A percentile compares a stretch with the other conserved stretches of the same genome.
Conservation (phyloP, 306 rosid species). For the Nissolia schottii region DNA sequence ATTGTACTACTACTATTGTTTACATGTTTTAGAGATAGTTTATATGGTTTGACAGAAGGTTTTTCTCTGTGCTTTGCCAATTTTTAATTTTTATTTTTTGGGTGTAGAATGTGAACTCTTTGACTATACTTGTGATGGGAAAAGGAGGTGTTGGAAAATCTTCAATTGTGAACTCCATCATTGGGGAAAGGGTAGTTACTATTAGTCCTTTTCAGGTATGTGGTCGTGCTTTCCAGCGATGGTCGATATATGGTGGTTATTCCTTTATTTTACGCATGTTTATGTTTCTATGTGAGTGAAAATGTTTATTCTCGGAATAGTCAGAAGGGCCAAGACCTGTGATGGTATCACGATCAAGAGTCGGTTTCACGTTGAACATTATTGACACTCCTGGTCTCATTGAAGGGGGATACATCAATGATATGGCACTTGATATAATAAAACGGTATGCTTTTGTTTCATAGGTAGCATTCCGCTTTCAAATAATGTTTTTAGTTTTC, state of each 20-base stretch:
- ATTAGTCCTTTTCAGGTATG: slow-evolving; percentile 91
- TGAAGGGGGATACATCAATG: slow-evolving; percentile 94
- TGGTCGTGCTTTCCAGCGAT: not conserved
- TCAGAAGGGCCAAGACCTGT: slow-evolving; percentile 85
- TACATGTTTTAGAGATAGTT: not conserved
- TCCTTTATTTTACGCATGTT: not conserved
- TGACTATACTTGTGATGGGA: slow-evolving; percentile 97
- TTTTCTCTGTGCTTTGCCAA: not conserved
- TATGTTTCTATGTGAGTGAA: too few relatives aligned
- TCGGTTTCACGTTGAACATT: slow-evolving; percentile 85
- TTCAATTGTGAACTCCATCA: slow-evolving; percentile 84
- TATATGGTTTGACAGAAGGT: too few relatives aligned
- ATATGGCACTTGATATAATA: slow-evolving; percentile 68
- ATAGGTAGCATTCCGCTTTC: not conserved
- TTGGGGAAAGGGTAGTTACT: slow-evolving; percentile 84
- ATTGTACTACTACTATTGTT: not conserved
- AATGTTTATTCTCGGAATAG: slow-evolving; percentile 34
- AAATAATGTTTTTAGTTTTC: not conserved
- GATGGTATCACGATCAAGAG: slow-evolving; percentile 79
- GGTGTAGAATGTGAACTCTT: slow-evolving; percentile 68
- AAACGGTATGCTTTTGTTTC: slow-evolving; percentile 47
- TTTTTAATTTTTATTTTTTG: not conserved
- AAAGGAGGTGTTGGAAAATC: slow-evolving; percentile 98
- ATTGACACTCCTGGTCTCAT: slow-evolving; percentile 98
- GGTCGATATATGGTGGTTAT: not conserved